Evolutionary conservation across 2,329 filamentous ascomycete genomes (phyloP).

Genomic region (Hawksworthiomyces lignivorus): DNA sequence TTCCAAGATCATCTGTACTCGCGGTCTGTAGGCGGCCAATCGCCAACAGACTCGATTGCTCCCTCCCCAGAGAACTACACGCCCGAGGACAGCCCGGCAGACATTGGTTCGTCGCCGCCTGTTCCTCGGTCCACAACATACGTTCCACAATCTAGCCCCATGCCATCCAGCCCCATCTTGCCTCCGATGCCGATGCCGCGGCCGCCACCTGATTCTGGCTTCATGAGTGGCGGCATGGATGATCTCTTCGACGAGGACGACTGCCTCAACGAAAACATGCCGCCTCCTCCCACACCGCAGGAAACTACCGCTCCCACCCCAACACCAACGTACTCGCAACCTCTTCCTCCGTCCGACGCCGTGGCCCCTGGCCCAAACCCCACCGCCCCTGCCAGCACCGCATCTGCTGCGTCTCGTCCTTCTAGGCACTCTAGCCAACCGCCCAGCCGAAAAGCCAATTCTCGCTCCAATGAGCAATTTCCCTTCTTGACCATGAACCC

Average conservation of each 20-base stretch:
- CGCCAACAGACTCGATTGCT: conserved; percentile 43
- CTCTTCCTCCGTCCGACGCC: neutral
- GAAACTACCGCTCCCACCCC: conserved; percentile 7
- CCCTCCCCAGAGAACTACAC: conserved; percentile 44
- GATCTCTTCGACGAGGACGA: conserved; percentile 59
- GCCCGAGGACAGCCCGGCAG: conserved; percentile 63
- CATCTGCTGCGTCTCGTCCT: neutral
- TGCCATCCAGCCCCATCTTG: conserved; percentile 72
- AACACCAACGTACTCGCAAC: conserved; percentile 1
- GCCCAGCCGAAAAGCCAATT: conserved; percentile 12
- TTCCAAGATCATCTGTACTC: conserved; percentile 23
- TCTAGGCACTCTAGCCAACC: conserved; percentile 21
- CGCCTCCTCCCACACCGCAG: conserved; percentile 5
- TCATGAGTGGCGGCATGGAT: conserved; percentile 73
- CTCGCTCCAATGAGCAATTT: conserved; percentile 21
- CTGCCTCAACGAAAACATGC: conserved; percentile 17
- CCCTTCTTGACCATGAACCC: conserved; percentile 35
- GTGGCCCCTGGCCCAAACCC: too few species aligned
- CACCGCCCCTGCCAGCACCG: neutral
- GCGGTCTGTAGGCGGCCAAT: conserved; percentile 43
- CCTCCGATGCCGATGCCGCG: conserved; percentile 56
- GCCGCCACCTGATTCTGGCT: conserved; percentile 66
- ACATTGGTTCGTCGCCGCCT: conserved; percentile 86
- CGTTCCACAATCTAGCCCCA: conserved; percentile 48
- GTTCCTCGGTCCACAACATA: conserved; percentile 56